Conservation (phyloP, 345 rosid species). For the Boechera retrofracta region DNA sequence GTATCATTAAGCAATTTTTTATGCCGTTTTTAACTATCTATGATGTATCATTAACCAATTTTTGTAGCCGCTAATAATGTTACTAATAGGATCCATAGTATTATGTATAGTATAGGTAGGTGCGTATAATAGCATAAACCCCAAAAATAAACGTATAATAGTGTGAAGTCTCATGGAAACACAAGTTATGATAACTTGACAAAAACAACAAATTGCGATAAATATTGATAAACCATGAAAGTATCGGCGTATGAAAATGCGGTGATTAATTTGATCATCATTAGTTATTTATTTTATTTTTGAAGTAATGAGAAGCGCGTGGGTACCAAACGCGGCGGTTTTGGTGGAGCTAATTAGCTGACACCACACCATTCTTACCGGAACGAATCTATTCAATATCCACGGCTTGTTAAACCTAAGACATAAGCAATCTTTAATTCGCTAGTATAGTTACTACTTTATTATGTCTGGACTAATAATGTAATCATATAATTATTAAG, state of each 20-base stretch:
- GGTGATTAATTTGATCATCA: conserved; percentile 8
- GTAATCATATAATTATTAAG: neutral
- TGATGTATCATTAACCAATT: too few relatives aligned
- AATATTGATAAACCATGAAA: neutral
- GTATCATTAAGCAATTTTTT: too few relatives aligned
- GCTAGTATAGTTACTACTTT: neutral
- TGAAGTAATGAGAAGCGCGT: neutral
- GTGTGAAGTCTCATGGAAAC: conserved; percentile 9
- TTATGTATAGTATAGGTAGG: too few relatives aligned
- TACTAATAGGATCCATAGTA: too few relatives aligned
- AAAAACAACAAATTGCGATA: neutral
- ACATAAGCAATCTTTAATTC: neutral
- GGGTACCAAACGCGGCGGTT: neutral
- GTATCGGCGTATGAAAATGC: conserved; percentile 25
- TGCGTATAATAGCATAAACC: too few relatives aligned
- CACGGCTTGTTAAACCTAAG: neutral
- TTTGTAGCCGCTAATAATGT: too few relatives aligned
- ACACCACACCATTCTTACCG: neutral
- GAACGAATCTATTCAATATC: neutral
- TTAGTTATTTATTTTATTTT: neutral
- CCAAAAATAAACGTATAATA: too few relatives aligned
- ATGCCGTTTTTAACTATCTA: too few relatives aligned
- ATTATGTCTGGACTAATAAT: neutral
- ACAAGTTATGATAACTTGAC: conserved; percentile 1
- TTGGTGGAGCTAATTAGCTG: neutral